Conservation (phyloP, 75 land plant species). For the Larix kaempferi region DNA sequence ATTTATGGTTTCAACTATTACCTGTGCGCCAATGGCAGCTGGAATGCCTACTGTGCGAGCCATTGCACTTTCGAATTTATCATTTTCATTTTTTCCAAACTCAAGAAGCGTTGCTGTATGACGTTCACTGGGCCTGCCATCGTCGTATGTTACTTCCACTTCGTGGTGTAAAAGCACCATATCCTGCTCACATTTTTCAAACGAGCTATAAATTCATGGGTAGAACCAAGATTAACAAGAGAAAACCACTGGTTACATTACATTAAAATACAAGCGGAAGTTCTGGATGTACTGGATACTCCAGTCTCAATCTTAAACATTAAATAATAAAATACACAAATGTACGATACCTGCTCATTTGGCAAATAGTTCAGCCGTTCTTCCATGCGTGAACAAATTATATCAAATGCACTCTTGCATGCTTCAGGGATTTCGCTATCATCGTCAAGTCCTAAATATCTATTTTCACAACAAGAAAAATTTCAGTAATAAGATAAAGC, state of each 20-base stretch:
- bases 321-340: neutral
- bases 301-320: neutral
- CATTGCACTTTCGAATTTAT: slow-evolving; percentile 64
- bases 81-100: slow-evolving; percentile 56
- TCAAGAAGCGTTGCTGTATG: slow-evolving; percentile 82
- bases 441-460: slow-evolving; percentile 83
- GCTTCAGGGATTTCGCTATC: slow-evolving; percentile 45
- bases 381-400: slow-evolving; percentile 89
- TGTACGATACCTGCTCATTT: slow-evolving; percentile 65
- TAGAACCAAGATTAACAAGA: neutral
- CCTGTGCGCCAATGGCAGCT: slow-evolving; percentile 95
- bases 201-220: neutral
- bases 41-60: slow-evolving; percentile 96
- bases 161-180: slow-evolving; percentile 97
- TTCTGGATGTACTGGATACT: neutral
- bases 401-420: slow-evolving; percentile 82
- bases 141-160: slow-evolving; percentile 65
- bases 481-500: no score
- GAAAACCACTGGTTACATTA: neutral
- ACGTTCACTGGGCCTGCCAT: slow-evolving; percentile 45
- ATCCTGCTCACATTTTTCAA: slow-evolving; percentile 49
- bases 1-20: slow-evolving; percentile 18
- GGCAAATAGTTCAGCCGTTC: slow-evolving; percentile 66
- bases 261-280: neutral
- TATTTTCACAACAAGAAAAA: slow-evolving; percentile 13